phyloP scores from a whole-genome alignment of 805 yeast species.

The Starmerella gropengiesseri region DNA sequence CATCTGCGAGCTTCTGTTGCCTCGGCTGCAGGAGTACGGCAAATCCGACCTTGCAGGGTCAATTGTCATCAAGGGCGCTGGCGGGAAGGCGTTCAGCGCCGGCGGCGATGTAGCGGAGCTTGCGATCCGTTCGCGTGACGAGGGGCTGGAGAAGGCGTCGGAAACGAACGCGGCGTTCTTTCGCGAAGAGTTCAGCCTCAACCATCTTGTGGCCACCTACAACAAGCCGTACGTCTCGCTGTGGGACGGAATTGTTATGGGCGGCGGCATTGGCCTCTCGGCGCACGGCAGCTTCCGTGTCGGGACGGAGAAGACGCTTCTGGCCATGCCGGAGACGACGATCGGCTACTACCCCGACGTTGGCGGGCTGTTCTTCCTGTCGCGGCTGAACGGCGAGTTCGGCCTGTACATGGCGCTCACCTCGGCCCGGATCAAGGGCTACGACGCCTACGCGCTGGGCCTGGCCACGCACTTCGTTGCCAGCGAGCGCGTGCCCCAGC shows the following conservation, averaged over 20 bases:
- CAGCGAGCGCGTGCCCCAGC: slow-evolving; percentile 47
- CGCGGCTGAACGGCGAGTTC: slow-evolving; percentile 67
- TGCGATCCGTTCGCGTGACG: slow-evolving; percentile 34
- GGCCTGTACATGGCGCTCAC: slow-evolving; percentile 83
- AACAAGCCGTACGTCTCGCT: slow-evolving; percentile 77
- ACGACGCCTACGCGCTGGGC: slow-evolving; percentile 74
- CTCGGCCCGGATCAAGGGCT: slow-evolving; percentile 65
- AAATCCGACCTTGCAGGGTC: slow-evolving; percentile 55
- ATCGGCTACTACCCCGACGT: slow-evolving; percentile 96
- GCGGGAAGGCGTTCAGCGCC: slow-evolving; percentile 70
- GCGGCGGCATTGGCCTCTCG: slow-evolving; percentile 91
- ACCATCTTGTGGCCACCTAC: slow-evolving; percentile 70
- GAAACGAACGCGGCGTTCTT: slow-evolving; percentile 54
- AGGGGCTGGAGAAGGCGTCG: slow-evolving; percentile 37
- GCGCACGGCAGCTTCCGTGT: slow-evolving; percentile 87
- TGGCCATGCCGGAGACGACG: slow-evolving; percentile 97
- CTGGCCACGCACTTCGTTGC: slow-evolving; percentile 85
- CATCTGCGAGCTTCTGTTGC: slow-evolving; percentile 63
- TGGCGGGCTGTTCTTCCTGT: slow-evolving; percentile 82
- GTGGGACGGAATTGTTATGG: slow-evolving; percentile 92
- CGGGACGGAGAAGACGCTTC: slow-evolving; percentile 80
- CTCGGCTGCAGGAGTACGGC: slow-evolving; percentile 66
- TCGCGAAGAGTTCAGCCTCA: slow-evolving; percentile 66
- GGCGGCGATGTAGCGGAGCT: slow-evolving; percentile 91
- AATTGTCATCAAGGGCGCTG: slow-evolving; percentile 54